Evolutionary conservation across 441 rosid genomes (phyloP).

Genomic region (Pelargonium fulgidum): DNA sequence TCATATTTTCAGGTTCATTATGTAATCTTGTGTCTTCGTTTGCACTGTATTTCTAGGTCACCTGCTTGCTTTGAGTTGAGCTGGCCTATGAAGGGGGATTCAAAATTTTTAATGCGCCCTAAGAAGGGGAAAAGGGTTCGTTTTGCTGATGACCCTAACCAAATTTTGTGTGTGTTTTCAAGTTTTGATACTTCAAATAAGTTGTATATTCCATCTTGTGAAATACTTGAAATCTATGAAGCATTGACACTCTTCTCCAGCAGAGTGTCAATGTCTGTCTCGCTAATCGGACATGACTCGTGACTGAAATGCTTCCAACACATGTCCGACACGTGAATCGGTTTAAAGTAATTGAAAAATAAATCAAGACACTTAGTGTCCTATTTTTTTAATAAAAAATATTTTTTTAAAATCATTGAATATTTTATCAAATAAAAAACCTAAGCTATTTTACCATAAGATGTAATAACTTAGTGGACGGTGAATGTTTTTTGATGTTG

Average conservation of each 20-base stretch:
- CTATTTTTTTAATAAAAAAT: too few species aligned
- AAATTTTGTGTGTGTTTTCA: slow-evolving; percentile 11
- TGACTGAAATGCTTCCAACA: too few species aligned
- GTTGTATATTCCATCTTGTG: slow-evolving; percentile 1
- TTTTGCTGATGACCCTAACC: slow-evolving; percentile 20
- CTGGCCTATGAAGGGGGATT: slow-evolving; percentile 72
- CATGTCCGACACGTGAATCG: too few species aligned
- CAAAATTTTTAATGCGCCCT: slow-evolving; percentile 51
- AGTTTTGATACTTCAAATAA: slow-evolving; percentile 1
- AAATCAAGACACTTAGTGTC: too few species aligned
- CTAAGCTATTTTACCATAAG: too few species aligned
- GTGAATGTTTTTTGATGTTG: not conserved
- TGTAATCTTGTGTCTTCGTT: slow-evolving; percentile 19
- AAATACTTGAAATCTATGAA: not conserved
- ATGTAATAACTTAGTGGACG: too few species aligned
- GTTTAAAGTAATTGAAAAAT: too few species aligned
- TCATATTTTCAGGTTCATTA: slow-evolving; percentile 13
- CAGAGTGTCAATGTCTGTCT: too few species aligned
- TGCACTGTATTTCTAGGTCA: slow-evolving; percentile 53
- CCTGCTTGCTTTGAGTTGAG: slow-evolving; percentile 83
- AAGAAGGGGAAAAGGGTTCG: slow-evolving; percentile 74
- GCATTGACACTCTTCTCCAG: too few species aligned
- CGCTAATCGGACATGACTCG: too few species aligned
- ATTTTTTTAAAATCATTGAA: too few species aligned
- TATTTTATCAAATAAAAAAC: too few species aligned